These are phyloP conservation scores for Phytophthora foliorum DNA, from an alignment of 352 stramenopile species.

Conservation along the genomic window DNA sequence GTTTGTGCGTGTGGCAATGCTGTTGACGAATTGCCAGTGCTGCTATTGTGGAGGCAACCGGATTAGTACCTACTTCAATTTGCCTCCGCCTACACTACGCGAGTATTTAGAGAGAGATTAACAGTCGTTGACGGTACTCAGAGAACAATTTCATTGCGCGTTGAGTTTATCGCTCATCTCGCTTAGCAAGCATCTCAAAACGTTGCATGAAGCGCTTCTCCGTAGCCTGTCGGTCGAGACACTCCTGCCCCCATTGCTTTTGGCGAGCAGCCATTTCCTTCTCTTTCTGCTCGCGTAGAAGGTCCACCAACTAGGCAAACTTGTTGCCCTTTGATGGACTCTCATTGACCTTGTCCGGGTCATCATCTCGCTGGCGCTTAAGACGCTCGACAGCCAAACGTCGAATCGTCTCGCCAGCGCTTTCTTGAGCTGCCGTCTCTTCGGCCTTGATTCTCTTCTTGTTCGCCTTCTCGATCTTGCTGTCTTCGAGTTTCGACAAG, in stretches of 20 bases:
- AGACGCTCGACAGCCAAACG: neutral
- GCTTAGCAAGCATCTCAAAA: neutral
- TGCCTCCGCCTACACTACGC: neutral
- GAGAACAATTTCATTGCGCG: neutral
- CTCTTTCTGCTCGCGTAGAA: neutral
- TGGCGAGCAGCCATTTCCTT: neutral
- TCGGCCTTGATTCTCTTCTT: neutral
- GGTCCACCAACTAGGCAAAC: neutral
- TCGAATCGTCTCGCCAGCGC: neutral
- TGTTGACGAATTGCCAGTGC: neutral
- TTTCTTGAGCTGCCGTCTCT: neutral
- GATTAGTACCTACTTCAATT: neutral
- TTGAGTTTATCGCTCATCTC: neutral
- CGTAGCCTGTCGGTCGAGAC: neutral
- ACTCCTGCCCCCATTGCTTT: neutral
- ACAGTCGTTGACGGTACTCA: neutral
- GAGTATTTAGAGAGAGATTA: neutral
- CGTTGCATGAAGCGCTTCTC: neutral
- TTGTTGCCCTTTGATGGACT: neutral
- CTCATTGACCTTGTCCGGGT: neutral
- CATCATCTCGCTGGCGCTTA: neutral
- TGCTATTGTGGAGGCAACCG: neutral
- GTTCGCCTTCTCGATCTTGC: neutral
- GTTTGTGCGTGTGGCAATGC: neutral
- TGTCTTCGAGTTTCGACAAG: neutral